phyloP scores from a whole-genome alignment of 2,329 filamentous ascomycete genomes.

The Escovopsis sp. region DNA sequence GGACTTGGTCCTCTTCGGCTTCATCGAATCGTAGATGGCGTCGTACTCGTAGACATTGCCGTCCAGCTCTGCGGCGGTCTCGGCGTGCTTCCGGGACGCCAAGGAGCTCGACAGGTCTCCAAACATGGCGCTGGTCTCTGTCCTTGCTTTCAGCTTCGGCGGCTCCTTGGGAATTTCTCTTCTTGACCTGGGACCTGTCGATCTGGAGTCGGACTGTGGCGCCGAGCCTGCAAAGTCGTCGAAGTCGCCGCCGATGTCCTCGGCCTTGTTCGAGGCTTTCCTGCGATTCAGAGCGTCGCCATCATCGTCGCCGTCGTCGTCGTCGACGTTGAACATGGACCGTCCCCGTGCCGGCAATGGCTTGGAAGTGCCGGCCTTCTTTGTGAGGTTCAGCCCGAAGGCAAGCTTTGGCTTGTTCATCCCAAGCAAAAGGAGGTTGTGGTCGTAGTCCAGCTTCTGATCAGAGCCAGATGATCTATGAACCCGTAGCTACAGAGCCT shows the following conservation, averaged over 20 bases:
- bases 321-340: slow-evolving; percentile 41
- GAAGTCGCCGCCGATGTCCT: slow-evolving; percentile 50
- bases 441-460: too few relatives aligned
- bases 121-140: slow-evolving; percentile 30
- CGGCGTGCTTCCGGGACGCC: slow-evolving; percentile 45
- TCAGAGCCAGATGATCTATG: too few relatives aligned
- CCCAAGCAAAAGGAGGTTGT: too few relatives aligned
- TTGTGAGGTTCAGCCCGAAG: slow-evolving; percentile 44
- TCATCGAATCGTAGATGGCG: slow-evolving; percentile 62
- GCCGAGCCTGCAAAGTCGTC: slow-evolving; percentile 25
- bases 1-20: slow-evolving; percentile 45
- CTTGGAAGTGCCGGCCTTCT: slow-evolving; percentile 38
- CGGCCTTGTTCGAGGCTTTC: slow-evolving; percentile 24
- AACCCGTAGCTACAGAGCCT: too few relatives aligned
- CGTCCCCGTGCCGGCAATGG: slow-evolving; percentile 34
- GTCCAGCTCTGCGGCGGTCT: slow-evolving; percentile 51
- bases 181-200: slow-evolving; percentile 19
- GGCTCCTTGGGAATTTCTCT: slow-evolving; percentile 20
- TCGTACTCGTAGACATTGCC: slow-evolving; percentile 77
- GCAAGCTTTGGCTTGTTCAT: slow-evolving; percentile 35
- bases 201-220: slow-evolving; percentile 12
- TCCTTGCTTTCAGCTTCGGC: slow-evolving; percentile 30
- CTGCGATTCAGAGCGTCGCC: slow-evolving; percentile 15
- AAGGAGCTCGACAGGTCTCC: slow-evolving; percentile 52
- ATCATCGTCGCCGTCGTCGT: slow-evolving; percentile 40